Evolutionary conservation across 1,284 basidiomycete species (phyloP), one percentile per base, ranked within the genome.

Genomic region (Heterobasidion parviporum): DNA sequence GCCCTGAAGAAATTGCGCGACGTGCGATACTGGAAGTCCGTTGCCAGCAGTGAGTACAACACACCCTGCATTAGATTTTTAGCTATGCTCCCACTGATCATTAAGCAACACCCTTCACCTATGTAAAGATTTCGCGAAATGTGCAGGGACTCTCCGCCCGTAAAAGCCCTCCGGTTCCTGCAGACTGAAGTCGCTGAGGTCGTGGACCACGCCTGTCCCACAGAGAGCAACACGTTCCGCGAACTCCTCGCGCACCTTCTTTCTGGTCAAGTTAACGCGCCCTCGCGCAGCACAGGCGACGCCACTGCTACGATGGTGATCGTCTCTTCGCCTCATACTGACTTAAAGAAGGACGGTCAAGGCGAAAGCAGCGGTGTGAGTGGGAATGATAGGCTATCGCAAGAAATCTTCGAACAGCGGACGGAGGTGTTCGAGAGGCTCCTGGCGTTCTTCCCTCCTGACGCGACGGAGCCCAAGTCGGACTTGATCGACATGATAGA

Each of bases 161-260:
- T 87, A n/a, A 79, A 82, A 61, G 85, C 89, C 1, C 74, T 92
- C 26, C 74, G 73, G 14, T 91, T 88, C 68, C 71, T 92, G 16
- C 85, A 87, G 66, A 81, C 74, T 0, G 76, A 85, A 50, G 82
- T 92, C 9, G 82, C 81, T 0, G 75, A 76, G 1, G 83, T 88
- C 4, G 88, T 90, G 20, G 78, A 91, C 64, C 87, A 89, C 60
- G 71, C 67, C 50, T 77, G 85, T 59, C 65, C 76, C 2, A 34
- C n/a, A 16, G 77, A 80, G 52, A 87, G 91, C 64, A 75, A 83
- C 0, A 74, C 77, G 44, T 90, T 89, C 67, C 78, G 85, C 38
- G 77, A 80, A 1, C 74, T 91, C n/a, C 77, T 91, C 47, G 76
- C 81, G 1, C 76, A 87, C 60, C 74, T 91, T 3, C 71, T 91